These are phyloP conservation scores for Leishmania aethiopica DNA, from an alignment of 208 protist genomes.

Conservation along the genomic window DNA sequence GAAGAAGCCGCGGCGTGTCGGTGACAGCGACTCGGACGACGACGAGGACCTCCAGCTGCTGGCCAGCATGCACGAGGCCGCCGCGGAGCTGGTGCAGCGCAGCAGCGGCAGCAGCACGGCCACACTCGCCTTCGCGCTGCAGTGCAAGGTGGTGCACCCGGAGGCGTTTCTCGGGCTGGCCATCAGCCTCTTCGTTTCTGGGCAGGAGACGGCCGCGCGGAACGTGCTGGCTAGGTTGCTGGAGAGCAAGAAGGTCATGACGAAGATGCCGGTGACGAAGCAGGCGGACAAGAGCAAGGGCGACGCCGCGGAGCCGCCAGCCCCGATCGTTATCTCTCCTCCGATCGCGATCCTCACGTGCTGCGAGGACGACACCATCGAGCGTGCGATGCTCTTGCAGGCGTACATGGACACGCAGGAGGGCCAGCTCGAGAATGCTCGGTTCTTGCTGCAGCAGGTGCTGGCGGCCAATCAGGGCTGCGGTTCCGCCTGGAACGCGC, in stretches of 20 bases:
- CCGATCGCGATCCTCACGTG: slow-evolving; percentile 22
- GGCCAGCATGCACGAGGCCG: slow-evolving; percentile 31
- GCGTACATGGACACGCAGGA: slow-evolving; percentile 86
- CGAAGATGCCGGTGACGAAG: slow-evolving; percentile 11
- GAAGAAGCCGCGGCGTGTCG: background rate
- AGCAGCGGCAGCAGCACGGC: slow-evolving; percentile 22
- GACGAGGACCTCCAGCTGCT: slow-evolving; percentile 64
- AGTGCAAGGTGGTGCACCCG: slow-evolving; percentile 51
- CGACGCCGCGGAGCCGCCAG: background rate
- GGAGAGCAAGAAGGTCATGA: slow-evolving; percentile 17
- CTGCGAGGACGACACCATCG: slow-evolving; percentile 46
- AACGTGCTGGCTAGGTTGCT: slow-evolving; percentile 47
- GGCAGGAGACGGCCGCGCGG: slow-evolving; percentile 79
- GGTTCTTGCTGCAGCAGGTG: slow-evolving; percentile 57
- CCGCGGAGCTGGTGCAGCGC: slow-evolving; percentile 18
- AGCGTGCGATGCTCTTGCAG: slow-evolving; percentile 87
- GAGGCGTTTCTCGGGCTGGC: slow-evolving; percentile 78
- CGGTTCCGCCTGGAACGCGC: slow-evolving; percentile 79
- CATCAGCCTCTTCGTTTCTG: slow-evolving; percentile 68
- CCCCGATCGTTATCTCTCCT: background rate
- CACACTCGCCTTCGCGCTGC: slow-evolving; percentile 43
- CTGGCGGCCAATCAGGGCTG: slow-evolving; percentile 83
- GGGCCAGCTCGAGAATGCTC: slow-evolving; percentile 83
- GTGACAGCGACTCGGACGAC: slow-evolving; percentile 24
- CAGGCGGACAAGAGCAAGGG: slow-evolving; percentile 1